Base-by-base conservation (phyloP, 1,284 basidiomycete species). In the Cystobasidiaceae sp. region DNA sequence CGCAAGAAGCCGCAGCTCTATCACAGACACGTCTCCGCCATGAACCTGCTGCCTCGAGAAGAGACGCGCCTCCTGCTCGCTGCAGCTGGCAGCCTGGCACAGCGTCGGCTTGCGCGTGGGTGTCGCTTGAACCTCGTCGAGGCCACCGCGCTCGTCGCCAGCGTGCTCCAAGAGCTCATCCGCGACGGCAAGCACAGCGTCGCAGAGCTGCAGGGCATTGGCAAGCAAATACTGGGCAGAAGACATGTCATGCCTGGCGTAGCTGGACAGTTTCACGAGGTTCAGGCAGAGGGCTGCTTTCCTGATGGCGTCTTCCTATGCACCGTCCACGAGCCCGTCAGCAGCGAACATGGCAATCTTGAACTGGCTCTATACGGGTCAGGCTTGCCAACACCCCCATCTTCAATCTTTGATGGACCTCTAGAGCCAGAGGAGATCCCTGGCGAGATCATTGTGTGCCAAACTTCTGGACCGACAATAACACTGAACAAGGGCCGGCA, bases 261-360 rank as follows among this genome's bases (percentile, higher is more conserved):
- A 1, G 72, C 78, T 1, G 69, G 72, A 30, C 67, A 75, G 17
- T 59, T 79, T n/a, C 74, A 91, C 68, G 85, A 91, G 71, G 87
- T 96, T 34, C 90, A 93, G 75, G 89, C 96, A 0, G 93, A 97
- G 75, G 92, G 91, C n/a, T 93, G 90, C 1, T 92, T 96, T 74
- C 81, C 78, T 1, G 88, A 91, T 67, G 85, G 92, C 3, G 90
- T 93, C 0, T 97, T 96, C 78, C 83, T 97, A 17, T 92, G 96
- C 28, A 93, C 93, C 0, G 89, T 96, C 30, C 92, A 97, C 74
- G 86, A 94, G 71, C 94, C 94, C 3, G 86, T 98, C 67, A 92
- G 88, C 74, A 87, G 89, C 0, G 85, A 90, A 67, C 78, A 81
- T 48, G 93, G 91, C 1, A 80, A 94, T 74, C 80, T 97, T 28